These are phyloP conservation scores for Begonia fuchsioides DNA, from an alignment of 306 rosid species.

Conservation along the genomic window DNA sequence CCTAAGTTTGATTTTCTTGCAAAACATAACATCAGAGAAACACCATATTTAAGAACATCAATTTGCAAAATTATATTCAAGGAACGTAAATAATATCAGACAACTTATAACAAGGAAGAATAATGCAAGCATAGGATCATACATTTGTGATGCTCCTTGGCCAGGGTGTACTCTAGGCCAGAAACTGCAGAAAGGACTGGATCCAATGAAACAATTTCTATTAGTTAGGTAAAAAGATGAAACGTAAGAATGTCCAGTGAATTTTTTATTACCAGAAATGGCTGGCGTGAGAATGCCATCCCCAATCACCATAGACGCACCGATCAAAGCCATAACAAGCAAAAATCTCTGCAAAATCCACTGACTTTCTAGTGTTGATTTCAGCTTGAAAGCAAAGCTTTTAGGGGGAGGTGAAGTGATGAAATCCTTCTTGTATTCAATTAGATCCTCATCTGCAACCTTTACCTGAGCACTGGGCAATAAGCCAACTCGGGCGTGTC, in stretches of 20 bases:
- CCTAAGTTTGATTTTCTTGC: no score
- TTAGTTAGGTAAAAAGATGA: conserved; percentile 2
- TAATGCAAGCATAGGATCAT: conserved; percentile 14
- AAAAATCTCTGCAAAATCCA: conserved; percentile 54
- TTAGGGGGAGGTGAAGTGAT: conserved; percentile 12
- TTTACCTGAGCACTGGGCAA: conserved; percentile 68
- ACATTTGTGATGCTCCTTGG: conserved; percentile 65
- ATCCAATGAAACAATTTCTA: conserved; percentile 17
- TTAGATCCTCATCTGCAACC: conserved; percentile 55
- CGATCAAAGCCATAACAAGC: conserved; percentile 81
- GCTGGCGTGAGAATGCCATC: conserved; percentile 94
- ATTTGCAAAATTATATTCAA: no score
- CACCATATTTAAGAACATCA: no score
- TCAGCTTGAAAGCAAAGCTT: conserved; percentile 32
- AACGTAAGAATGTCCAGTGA: neutral
- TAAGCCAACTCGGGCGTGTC: conserved; percentile 63
- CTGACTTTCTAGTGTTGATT: conserved; percentile 51
- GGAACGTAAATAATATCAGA: conserved; percentile 2
- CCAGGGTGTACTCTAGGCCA: conserved; percentile 81
- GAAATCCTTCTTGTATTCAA: conserved; percentile 39
- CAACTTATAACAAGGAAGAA: conserved; percentile 3
- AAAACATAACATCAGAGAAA: no score
- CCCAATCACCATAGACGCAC: conserved; percentile 95
- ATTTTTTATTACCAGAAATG: conserved; percentile 45
- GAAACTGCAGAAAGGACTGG: conserved; percentile 97